Base-by-base conservation (phyloP, 352 stramenopile species). In the Plasmopara halstedii region DNA sequence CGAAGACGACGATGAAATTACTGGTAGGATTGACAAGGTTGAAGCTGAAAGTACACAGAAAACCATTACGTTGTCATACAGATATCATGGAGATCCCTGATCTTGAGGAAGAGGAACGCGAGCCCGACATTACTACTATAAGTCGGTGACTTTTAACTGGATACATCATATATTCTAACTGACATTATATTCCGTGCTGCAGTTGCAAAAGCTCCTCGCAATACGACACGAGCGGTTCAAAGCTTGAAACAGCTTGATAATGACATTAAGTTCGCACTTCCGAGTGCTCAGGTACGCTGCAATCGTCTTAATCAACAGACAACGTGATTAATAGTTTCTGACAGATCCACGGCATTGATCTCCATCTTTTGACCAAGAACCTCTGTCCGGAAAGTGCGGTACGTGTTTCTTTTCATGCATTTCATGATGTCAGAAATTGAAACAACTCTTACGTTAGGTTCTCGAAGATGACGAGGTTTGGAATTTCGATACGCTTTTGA, bases 41-140 rank as follows among this genome's bases (percentile, higher is more conserved):
- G 11, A 5, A 11, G 25, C 25, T 29, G 25, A 10, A 29, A 6
- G 3, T 29, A 11, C 7, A 29, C 7, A 29, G 25, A 4, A 11
- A 5, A 34, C 19, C 42, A 42, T 22, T 42, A 13, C 2, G 2
- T 8, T 35, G 8, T 13, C 9, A 27, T 34, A 25, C 35, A 89
- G 78, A 87, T 19, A 82, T 89, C 27, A 62, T 85, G 21, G 78
- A 90, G 58, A 88, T 90, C 33, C 78, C 78, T 0, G 78, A 90
- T 50, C 50, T 90, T 6, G 75, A 90, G 27, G 78, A 90, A 51
- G 78, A 90, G 56, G 78, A 90, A 37, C 78, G 78, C 14, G 75
- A 88, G 43, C 69, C 62, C 0, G 78, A 88, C 40, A 81, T 90
- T 45, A 90, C 77, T 15, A 83, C 64, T 64, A 54, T 53, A 43